Percentiles rank a stretch among this genome's conserved stretches.
These are phyloP conservation scores for Penicillium sp. DNA, from an alignment of 2,329 filamentous ascomycete species.

Conservation along the genomic window DNA sequence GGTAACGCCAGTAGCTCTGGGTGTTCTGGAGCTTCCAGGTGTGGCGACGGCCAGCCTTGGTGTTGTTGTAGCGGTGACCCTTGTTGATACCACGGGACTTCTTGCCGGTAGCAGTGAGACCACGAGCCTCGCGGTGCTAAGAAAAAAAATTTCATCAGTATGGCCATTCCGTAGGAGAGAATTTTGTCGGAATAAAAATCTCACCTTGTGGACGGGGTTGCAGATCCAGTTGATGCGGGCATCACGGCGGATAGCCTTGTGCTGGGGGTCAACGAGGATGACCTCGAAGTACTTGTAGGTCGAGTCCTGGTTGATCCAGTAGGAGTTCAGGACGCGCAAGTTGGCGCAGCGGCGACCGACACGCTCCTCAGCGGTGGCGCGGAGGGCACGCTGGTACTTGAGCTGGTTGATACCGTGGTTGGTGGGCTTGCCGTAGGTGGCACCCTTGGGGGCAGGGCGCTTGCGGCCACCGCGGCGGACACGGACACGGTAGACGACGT, in stretches of 20 bases:
- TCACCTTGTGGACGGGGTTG: slow-evolving; percentile 93
- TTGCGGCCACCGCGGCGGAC: slow-evolving; percentile 99
- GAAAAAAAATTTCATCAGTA: slow-evolving; percentile 24
- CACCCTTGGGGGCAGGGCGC: slow-evolving; percentile 93
- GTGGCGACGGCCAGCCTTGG: slow-evolving; percentile 94
- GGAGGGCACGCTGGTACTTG: slow-evolving; percentile 99
- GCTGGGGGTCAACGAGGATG: slow-evolving; percentile 98
- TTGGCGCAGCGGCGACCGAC: slow-evolving; percentile 99
- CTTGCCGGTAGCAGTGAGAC: slow-evolving; percentile 98
- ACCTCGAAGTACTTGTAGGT: slow-evolving; percentile 99
- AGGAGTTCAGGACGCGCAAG: slow-evolving; percentile 98
- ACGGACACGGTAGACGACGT: slow-evolving; percentile 99
- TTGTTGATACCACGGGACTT: slow-evolving; percentile 99
- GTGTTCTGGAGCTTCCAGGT: slow-evolving; percentile 99
- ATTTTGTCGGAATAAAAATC: slow-evolving; percentile 8
- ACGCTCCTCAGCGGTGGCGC: slow-evolving; percentile 98
- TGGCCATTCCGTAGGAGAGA: not conserved
- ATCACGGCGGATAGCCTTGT: slow-evolving; percentile 99
- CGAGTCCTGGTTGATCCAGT: slow-evolving; percentile 99
- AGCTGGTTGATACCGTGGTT: slow-evolving; percentile 99
- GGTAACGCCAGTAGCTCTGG: slow-evolving; percentile 97
- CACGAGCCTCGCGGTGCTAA: slow-evolving; percentile 93
- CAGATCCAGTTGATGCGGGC: slow-evolving; percentile 99
- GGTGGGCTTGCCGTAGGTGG: slow-evolving; percentile 99
- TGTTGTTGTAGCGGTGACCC: slow-evolving; percentile 99